A percentile compares a stretch with the other conserved stretches of the same genome.
These are phyloP conservation scores for Nannochloropsis salina DNA, from an alignment of 108 stramenopile genomes.

Conservation along the genomic window DNA sequence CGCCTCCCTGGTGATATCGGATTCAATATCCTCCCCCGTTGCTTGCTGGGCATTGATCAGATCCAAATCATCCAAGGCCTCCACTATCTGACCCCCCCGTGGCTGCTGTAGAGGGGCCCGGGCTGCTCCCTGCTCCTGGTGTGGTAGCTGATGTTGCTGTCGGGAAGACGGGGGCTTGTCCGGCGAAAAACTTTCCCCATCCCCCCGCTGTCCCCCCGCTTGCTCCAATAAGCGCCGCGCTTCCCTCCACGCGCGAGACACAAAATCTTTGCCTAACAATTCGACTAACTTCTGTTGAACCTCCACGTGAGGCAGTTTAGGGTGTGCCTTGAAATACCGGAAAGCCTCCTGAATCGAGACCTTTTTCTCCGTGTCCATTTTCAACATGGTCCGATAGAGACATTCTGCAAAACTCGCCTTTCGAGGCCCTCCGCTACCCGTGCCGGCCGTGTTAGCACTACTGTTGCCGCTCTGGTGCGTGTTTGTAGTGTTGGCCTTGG, in stretches of 20 bases:
- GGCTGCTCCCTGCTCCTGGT: neutral
- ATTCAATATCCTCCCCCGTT: neutral
- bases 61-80: slow-evolving; percentile 6
- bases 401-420: slow-evolving; percentile 15
- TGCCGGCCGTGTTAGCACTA: no score
- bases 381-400: slow-evolving; percentile 4
- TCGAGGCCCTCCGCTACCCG: no score
- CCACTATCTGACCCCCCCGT: neutral
- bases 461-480: no score
- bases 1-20: neutral
- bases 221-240: slow-evolving; percentile 3
- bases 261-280: neutral
- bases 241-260: neutral
- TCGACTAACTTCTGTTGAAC: neutral
- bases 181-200: neutral
- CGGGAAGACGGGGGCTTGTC: neutral
- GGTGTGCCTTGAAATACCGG: neutral
- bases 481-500: no score
- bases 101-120: neutral
- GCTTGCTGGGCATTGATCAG: neutral
- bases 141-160: neutral
- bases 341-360: neutral
- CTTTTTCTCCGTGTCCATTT: neutral
- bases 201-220: neutral
- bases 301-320: neutral